Conservation (phyloP, 2,329 filamentous ascomycete genomes). For the Huntiella savannae region DNA sequence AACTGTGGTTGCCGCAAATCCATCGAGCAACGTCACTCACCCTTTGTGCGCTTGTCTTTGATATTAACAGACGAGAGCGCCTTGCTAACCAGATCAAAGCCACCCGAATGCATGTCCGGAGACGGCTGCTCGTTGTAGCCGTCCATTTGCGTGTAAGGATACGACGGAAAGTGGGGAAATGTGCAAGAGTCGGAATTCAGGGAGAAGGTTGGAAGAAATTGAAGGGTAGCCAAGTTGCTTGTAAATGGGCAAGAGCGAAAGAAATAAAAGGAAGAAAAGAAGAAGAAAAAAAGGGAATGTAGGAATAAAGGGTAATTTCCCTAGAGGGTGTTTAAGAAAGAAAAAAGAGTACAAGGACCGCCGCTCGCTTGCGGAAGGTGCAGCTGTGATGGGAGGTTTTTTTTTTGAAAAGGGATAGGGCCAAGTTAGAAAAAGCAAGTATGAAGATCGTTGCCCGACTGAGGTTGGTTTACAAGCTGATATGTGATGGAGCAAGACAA, state of each 20-base stretch:
- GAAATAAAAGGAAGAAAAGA: neutral
- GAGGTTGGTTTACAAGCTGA: neutral
- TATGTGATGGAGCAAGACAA: neutral
- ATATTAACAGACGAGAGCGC: neutral
- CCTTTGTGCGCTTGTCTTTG: constrained; percentile 10
- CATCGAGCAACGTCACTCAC: neutral
- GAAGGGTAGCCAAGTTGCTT: neutral
- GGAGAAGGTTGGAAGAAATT: neutral
- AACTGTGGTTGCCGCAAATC: neutral
- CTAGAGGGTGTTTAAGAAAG: neutral
- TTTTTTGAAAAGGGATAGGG: too few relatives aligned
- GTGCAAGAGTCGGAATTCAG: too few relatives aligned
- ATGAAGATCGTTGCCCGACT: neutral
- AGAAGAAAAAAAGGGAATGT: neutral
- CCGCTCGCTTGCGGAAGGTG: too few relatives aligned
- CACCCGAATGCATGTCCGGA: neutral
- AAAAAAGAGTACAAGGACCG: neutral
- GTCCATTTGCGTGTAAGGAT: neutral
- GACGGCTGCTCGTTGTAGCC: constrained; percentile 1
- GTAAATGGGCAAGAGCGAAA: neutral
- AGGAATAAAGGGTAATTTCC: neutral
- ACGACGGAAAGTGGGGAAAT: too few relatives aligned
- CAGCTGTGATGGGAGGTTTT: too few relatives aligned
- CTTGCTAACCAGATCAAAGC: neutral
- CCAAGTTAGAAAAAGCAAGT: too few relatives aligned